Conservation (phyloP, 768 basidiomycete genomes). For the Lentinus tigrinus region DNA sequence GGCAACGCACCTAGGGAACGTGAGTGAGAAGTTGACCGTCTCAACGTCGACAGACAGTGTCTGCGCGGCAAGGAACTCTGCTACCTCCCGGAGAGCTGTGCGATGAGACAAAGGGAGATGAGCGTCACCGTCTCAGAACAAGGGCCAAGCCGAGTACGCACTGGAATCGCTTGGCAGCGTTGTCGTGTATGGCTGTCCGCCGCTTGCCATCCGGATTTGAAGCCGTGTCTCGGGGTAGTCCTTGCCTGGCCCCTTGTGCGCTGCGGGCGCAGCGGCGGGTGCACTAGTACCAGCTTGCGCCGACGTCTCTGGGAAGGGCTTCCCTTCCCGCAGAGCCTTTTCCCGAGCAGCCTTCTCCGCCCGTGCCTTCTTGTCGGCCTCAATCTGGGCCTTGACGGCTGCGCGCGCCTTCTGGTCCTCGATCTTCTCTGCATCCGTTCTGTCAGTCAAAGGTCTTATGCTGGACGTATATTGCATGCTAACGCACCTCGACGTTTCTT, state of each 20-base stretch:
- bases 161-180: conserved; percentile 78
- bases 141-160: conserved; percentile 36
- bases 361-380: conserved; percentile 86
- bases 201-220: conserved; percentile 84
- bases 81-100: conserved; percentile 78
- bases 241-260: conserved; percentile 49
- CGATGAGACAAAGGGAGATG: background rate
- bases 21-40: conserved; percentile 72
- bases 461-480: background rate
- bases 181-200: conserved; percentile 78
- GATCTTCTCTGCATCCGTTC: conserved; percentile 66
- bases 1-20: conserved; percentile 75
- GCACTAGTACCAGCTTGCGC: conserved; percentile 21
- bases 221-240: conserved; percentile 87
- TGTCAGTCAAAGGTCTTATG: background rate
- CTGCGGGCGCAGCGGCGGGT: conserved; percentile 34
- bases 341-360: conserved; percentile 87
- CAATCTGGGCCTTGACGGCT: conserved; percentile 90
- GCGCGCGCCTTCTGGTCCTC: conserved; percentile 85
- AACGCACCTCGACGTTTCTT: conserved; percentile 71
- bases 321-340: conserved; percentile 87
- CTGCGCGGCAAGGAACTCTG: conserved; percentile 84
- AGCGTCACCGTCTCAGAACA: background rate
- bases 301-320: conserved; percentile 32
- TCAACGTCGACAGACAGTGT: conserved; percentile 68